Evolutionary conservation across 768 basidiomycete species (phyloP).

Genomic region (Boletales sp.): DNA sequence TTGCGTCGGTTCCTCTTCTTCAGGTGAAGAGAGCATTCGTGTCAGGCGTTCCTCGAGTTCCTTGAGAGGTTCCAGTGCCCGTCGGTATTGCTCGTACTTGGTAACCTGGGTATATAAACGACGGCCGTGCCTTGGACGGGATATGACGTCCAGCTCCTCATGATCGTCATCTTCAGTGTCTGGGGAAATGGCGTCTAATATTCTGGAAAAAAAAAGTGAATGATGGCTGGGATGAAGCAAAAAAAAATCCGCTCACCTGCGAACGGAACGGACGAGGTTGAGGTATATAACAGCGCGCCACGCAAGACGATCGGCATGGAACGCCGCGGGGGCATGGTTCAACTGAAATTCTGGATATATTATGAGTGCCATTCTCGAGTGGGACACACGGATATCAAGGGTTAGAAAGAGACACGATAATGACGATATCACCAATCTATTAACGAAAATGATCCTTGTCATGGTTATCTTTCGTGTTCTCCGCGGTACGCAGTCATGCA

Average conservation of each 20-base stretch:
- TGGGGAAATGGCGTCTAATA: slow-evolving; percentile 69
- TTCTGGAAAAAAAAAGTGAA: slow-evolving; percentile 37
- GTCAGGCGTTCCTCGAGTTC: slow-evolving; percentile 70
- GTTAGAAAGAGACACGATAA: slow-evolving; percentile 2
- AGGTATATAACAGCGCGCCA: slow-evolving; percentile 89
- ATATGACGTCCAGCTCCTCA: slow-evolving; percentile 50
- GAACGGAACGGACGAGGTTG: slow-evolving; percentile 79
- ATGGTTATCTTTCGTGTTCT: no score
- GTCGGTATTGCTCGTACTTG: slow-evolving; percentile 60
- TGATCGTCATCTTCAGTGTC: slow-evolving; percentile 57
- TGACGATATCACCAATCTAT: background rate
- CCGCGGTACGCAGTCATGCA: no score
- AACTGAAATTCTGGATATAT: slow-evolving; percentile 71
- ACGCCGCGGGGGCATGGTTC: slow-evolving; percentile 70
- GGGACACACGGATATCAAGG: background rate
- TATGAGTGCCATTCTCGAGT: slow-evolving; percentile 15
- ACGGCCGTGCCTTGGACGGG: slow-evolving; percentile 41
- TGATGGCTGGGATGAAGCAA: background rate
- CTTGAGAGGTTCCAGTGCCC: slow-evolving; percentile 61
- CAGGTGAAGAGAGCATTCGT: slow-evolving; percentile 61
- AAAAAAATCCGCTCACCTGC: slow-evolving; percentile 45
- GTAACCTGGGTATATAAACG: slow-evolving; percentile 47
- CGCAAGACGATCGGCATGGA: slow-evolving; percentile 75
- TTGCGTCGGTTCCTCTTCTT: slow-evolving; percentile 63
- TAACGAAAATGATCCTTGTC: slow-evolving; percentile 1